Percentiles rank a stretch among this genome's conserved stretches.
Evolutionary conservation across 805 yeast genomes (phyloP).

Genomic region (Sugiyamaella floridensis): DNA sequence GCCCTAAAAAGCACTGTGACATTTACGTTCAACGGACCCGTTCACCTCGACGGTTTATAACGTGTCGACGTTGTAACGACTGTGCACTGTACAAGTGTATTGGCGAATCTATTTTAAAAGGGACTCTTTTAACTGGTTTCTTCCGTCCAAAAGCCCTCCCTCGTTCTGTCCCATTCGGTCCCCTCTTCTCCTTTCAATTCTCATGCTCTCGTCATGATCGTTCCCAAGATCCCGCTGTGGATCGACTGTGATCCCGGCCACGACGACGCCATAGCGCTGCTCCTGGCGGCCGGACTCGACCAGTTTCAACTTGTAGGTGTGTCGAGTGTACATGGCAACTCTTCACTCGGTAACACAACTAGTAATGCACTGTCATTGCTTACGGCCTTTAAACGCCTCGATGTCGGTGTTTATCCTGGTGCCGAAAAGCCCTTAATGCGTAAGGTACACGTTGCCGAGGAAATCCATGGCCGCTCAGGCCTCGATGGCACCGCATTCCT

Average conservation of each 20-base stretch:
- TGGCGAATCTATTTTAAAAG: too few relatives aligned
- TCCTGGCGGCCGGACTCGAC: conserved; percentile 56
- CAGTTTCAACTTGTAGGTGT: conserved; percentile 55
- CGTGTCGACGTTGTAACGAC: too few relatives aligned
- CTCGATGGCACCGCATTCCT: conserved; percentile 66
- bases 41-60: too few relatives aligned
- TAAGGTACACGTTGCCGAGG: conserved; percentile 46
- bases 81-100: too few relatives aligned
- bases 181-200: neutral
- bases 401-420: conserved; percentile 64
- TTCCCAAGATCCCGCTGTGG: conserved; percentile 58
- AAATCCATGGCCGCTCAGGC: conserved; percentile 69
- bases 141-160: too few relatives aligned
- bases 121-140: too few relatives aligned
- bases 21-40: neutral
- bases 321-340: conserved; percentile 72
- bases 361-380: conserved; percentile 60
- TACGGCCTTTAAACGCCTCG: conserved; percentile 44
- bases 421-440: conserved; percentile 50
- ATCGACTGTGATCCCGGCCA: conserved; percentile 91
- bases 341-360: conserved; percentile 58
- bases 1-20: neutral
- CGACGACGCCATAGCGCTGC: conserved; percentile 75
- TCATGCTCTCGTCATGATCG: conserved; percentile 1
- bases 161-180: too few relatives aligned